Percentiles rank a stretch among this genome's conserved stretches.
Evolutionary conservation across 2,329 filamentous ascomycete genomes (phyloP).

Genomic region (Trichoderma gracile): DNA sequence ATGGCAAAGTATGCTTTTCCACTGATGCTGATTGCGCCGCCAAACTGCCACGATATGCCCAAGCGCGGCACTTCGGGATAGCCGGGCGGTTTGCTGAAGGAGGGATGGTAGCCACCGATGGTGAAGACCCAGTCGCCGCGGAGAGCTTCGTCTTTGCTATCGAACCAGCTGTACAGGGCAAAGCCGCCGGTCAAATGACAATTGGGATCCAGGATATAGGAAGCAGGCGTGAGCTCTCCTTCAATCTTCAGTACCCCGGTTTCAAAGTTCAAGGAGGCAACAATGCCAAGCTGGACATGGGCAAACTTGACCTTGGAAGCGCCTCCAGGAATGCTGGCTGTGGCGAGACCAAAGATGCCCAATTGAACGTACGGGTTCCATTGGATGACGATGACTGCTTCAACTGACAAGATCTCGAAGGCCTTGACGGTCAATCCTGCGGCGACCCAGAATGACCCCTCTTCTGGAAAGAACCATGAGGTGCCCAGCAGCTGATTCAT

Average conservation of each 20-base stretch:
- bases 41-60: slow-evolving; percentile 35
- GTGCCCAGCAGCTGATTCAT: background rate
- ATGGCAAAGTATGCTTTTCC: slow-evolving; percentile 44
- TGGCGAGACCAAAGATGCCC: background rate
- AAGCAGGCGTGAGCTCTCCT: slow-evolving; percentile 39
- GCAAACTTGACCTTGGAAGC: background rate
- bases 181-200: slow-evolving; percentile 44
- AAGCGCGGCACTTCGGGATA: slow-evolving; percentile 40
- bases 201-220: slow-evolving; percentile 37
- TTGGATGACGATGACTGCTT: background rate
- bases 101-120: slow-evolving; percentile 42
- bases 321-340: background rate
- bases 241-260: slow-evolving; percentile 36
- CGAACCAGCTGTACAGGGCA: slow-evolving; percentile 33
- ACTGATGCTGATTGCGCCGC: slow-evolving; percentile 32
- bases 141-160: background rate
- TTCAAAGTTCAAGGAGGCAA: slow-evolving; percentile 34
- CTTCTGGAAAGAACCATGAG: background rate
- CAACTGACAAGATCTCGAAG: background rate
- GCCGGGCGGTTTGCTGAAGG: slow-evolving; percentile 32
- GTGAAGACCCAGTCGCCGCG: slow-evolving; percentile 43
- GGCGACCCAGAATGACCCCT: background rate
- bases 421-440: background rate
- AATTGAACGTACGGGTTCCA: background rate
- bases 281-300: slow-evolving; percentile 36